A percentile compares a stretch with the other conserved stretches of the same genome.
phyloP scores from a whole-genome alignment of 78 protist genomes.

The Ministeria vibrans region DNA sequence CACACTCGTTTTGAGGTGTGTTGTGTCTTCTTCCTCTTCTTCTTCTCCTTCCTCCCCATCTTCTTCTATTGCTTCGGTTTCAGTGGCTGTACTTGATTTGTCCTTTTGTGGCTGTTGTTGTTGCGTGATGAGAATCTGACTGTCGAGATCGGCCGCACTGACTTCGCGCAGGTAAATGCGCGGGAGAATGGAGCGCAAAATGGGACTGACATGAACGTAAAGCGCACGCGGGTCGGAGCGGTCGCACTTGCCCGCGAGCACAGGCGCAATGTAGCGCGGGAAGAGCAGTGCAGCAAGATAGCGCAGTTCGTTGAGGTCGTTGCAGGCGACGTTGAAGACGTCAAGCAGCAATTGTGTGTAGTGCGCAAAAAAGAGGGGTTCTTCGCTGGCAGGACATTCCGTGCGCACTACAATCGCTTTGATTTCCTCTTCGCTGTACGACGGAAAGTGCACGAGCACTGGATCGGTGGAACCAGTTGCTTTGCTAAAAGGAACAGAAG shows the following conservation, averaged over 20 bases:
- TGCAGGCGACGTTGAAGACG: not conserved
- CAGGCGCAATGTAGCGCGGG: not conserved
- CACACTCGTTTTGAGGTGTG: too few species aligned
- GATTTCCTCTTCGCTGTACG: not conserved
- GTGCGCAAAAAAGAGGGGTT: not conserved
- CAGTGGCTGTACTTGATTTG: too few species aligned
- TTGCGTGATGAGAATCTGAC: too few species aligned
- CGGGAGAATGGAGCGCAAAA: not conserved
- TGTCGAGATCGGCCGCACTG: too few species aligned
- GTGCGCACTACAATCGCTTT: not conserved
- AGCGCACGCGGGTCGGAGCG: not conserved
- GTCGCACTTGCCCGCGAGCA: not conserved
- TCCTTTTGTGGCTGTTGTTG: too few species aligned
- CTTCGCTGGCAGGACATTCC: too few species aligned
- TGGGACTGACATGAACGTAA: not conserved
- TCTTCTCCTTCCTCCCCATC: too few species aligned
- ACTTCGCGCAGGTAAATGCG: not conserved
- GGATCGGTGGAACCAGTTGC: not conserved
- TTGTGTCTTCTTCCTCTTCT: too few species aligned
- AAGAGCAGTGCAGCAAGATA: not conserved
- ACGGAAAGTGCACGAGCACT: not conserved
- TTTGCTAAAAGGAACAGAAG: too few species aligned
- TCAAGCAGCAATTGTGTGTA: not conserved
- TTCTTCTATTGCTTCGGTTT: too few species aligned
- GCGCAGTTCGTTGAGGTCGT: not conserved